phyloP scores from a whole-genome alignment of 768 basidiomycete species.

The Mycena chlorophos region DNA sequence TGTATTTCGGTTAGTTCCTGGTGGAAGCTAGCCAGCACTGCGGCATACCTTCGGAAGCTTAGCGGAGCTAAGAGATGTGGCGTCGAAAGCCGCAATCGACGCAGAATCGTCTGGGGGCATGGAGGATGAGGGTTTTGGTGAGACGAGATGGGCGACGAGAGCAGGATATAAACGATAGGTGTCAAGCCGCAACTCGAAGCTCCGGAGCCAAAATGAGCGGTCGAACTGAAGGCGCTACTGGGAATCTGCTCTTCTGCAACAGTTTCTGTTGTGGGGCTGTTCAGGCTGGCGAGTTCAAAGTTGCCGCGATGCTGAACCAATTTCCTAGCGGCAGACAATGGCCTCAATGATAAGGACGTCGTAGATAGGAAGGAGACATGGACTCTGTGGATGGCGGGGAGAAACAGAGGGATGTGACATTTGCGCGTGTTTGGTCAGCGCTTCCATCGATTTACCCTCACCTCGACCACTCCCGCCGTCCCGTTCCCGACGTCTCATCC shows the following conservation, averaged over 20 bases:
- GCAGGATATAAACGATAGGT: neutral
- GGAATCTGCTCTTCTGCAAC: too few species aligned
- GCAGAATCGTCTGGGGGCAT: neutral
- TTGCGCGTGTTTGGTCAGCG: neutral
- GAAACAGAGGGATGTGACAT: neutral
- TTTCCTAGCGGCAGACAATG: too few species aligned
- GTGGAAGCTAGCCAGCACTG: neutral
- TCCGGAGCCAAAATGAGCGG: too few species aligned
- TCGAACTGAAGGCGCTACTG: too few species aligned
- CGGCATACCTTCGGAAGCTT: neutral
- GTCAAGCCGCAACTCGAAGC: too few species aligned
- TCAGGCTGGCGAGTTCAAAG: too few species aligned
- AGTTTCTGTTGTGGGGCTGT: too few species aligned
- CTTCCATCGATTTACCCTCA: neutral
- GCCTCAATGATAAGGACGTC: too few species aligned
- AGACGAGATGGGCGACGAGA: neutral
- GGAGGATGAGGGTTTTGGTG: neutral
- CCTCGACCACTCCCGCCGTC: neutral
- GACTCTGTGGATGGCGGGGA: neutral
- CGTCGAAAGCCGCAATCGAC: neutral
- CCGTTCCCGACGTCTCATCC: constrained; percentile 58
- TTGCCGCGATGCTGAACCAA: too few species aligned
- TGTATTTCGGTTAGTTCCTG: neutral
- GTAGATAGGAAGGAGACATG: too few species aligned
- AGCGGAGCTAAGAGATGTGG: neutral